Percentiles rank a stretch among this genome's conserved stretches.
These are phyloP conservation scores for Cystobasidium tubakii DNA, from an alignment of 768 basidiomycete genomes.

Conservation along the genomic window DNA sequence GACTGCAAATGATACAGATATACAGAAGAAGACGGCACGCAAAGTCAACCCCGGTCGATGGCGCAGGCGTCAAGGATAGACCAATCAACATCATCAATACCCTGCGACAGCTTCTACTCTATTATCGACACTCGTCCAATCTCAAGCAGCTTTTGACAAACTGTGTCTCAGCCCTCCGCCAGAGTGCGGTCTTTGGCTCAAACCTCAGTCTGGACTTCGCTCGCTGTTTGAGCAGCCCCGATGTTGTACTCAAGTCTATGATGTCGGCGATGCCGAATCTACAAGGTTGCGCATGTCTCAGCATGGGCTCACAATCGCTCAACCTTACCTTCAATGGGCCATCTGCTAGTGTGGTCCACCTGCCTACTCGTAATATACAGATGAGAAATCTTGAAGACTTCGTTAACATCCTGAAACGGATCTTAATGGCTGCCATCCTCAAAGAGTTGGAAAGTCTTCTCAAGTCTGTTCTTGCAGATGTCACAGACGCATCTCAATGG, in stretches of 20 bases:
- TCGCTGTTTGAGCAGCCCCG: background rate
- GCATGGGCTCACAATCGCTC: background rate
- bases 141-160: background rate
- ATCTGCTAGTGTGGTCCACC: background rate
- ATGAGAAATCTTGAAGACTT: background rate
- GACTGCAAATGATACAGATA: constrained; percentile 4
- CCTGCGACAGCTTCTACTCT: background rate
- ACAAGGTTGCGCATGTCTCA: background rate
- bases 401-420: background rate
- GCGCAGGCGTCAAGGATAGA: background rate
- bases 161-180: background rate
- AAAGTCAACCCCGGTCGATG: background rate
- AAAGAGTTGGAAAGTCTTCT: background rate
- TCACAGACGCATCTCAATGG: background rate
- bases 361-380: background rate
- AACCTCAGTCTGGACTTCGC: background rate
- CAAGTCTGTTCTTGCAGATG: background rate
- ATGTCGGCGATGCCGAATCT: background rate
- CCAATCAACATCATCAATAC: background rate
- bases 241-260: background rate
- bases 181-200: background rate
- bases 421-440: constrained; percentile 1
- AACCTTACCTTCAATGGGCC: constrained; percentile 12
- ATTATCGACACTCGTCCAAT: background rate
- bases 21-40: background rate